A percentile compares a stretch with the other conserved stretches of the same genome.
Conservation (phyloP, 202 grass and related monocot species). For the Zoysia matrella region DNA sequence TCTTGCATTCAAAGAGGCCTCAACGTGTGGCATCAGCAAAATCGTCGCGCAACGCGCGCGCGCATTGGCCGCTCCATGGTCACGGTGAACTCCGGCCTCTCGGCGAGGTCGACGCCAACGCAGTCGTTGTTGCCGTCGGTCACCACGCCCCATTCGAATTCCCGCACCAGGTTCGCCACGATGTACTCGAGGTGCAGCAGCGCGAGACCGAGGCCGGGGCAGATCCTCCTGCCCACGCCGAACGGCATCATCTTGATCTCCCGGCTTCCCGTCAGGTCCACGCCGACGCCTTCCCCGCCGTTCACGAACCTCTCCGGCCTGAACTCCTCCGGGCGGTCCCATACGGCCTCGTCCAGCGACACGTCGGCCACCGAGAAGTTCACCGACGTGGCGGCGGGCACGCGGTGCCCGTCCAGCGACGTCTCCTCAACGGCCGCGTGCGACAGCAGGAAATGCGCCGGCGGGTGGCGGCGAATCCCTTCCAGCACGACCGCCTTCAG, state of each 20-base stretch:
- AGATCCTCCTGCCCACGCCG: constrained; percentile 57
- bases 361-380: constrained; percentile 49
- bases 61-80: constrained; percentile 14
- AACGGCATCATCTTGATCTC: constrained; percentile 73
- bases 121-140: too few species aligned
- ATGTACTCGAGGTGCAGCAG: constrained; percentile 32
- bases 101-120: neutral
- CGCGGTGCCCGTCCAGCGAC: constrained; percentile 37
- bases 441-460: constrained; percentile 55
- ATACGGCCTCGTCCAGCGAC: constrained; percentile 42
- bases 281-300: constrained; percentile 47
- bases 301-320: constrained; percentile 49
- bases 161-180: constrained; percentile 24
- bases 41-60: neutral
- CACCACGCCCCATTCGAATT: constrained; percentile 3
- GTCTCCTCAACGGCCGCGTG: constrained; percentile 49
- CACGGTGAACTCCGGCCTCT: constrained; percentile 33
- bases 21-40: too few species aligned
- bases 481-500: constrained; percentile 62
- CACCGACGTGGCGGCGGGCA: constrained; percentile 33
- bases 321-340: constrained; percentile 53
- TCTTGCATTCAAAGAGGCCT: too few species aligned
- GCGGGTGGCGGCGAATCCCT: constrained; percentile 58
- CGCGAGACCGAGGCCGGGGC: constrained; percentile 33
- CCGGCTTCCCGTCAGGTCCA: constrained; percentile 52